Percentiles rank a stretch among this genome's conserved stretches.
phyloP scores from a whole-genome alignment of 164 flowering plant genomes.

The Stephania cephalantha region DNA sequence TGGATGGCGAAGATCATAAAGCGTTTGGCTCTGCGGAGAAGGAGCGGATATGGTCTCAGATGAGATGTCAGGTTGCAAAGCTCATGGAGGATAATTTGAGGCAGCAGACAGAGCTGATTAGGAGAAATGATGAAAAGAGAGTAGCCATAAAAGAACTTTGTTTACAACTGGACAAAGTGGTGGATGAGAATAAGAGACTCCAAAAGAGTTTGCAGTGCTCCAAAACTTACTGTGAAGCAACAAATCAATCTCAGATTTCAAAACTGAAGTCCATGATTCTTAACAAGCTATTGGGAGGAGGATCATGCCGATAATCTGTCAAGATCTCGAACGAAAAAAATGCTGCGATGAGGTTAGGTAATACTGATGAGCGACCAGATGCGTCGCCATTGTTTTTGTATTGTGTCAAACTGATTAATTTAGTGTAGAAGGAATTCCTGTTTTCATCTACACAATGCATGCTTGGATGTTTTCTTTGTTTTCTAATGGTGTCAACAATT shows the following conservation, averaged over 20 bases:
- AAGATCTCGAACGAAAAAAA: background rate
- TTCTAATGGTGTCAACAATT: background rate
- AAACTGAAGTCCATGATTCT: constrained; percentile 18
- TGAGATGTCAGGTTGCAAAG: constrained; percentile 20
- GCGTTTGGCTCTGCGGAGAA: background rate
- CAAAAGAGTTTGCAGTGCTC: constrained; percentile 16
- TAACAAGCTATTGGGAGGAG: constrained; percentile 19
- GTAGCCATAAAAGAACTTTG: constrained; percentile 28
- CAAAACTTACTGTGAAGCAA: constrained; percentile 17
- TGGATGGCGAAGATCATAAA: constrained; percentile 2
- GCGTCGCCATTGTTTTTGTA: background rate
- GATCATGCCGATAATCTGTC: background rate
- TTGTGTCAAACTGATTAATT: background rate
- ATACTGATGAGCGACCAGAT: background rate
- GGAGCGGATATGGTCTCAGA: constrained; percentile 19
- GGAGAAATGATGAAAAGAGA: constrained; percentile 42
- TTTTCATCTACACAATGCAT: background rate
- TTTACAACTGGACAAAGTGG: constrained; percentile 18
- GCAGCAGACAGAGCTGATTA: constrained; percentile 39
- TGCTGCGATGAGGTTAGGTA: background rate
- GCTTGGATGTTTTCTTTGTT: background rate
- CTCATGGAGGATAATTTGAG: constrained; percentile 36
- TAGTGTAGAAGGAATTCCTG: background rate
- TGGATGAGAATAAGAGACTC: constrained; percentile 33
- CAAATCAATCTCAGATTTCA: constrained; percentile 16